Evolutionary conservation across 2,329 filamentous ascomycete genomes (phyloP), one percentile per base, ranked within the genome.

Genomic region (Thermomyces lanuginosus): DNA sequence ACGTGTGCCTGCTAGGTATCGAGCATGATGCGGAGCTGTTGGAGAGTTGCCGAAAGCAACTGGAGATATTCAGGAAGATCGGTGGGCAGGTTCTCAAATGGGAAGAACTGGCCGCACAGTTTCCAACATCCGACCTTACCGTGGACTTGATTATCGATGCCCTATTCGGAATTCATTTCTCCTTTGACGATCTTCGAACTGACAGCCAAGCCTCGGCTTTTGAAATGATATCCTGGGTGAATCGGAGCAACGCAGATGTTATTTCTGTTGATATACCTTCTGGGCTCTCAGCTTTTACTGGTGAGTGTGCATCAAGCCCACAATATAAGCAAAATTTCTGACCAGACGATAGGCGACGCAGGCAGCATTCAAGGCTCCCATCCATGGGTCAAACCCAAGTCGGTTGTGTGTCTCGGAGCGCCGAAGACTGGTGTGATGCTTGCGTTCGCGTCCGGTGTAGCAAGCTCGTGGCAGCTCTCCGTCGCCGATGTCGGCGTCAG

Each of bases 181-280:
- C 80, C 2, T 93, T 93, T 43, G 83, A 93, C 39, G 82, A 91
- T 40, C 63, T 95, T 15, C 70, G 81, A 18, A 77, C 75, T 2
- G 76, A 77, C 9, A 79, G 92, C 38, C 81, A 91, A 47, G 73
- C 76, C 3, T 77, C 76, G 0, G 80, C 82, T 0, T 84, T 91
- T 44, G 78, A 91, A 45, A 69, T 93, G 44, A 89, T 93, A 43
- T 77, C 83, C 36, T 95, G 84, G 83, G 77, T 82, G 2, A 95
- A 93, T 46, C 76, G 83, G 36, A 80, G 76, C 46, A 79, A 83
- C 37, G 74, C 82, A 1, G 73, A 76, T 31, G 76, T 89, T 3
- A 58, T 98, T 11, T 79, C 83, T 0, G 70, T 98, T n/a, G 86
- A 92, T 46, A 72, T 91, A 4, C 89, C 89, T 1, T 86, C 80